Evolutionary conservation across 2,329 filamentous ascomycete species (phyloP), one percentile per base, ranked within the genome.

Genomic region (Parascedosporium putredinis): DNA sequence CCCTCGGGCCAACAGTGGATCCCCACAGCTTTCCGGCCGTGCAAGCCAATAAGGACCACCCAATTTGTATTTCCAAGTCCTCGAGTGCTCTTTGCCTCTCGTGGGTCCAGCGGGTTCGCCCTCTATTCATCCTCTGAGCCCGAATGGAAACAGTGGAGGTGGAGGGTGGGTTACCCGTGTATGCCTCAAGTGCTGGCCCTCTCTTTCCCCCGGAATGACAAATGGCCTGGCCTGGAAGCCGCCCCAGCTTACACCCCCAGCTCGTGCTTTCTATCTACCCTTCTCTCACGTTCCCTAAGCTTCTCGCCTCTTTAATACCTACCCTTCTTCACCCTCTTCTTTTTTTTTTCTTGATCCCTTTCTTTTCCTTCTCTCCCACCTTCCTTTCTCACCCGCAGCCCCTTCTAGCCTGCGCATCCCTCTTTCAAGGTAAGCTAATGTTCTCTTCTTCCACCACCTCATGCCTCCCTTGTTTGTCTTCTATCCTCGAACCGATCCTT

Each of bases 351-450:
- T 38, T 31, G 49, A 27, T 18, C 29, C 27, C 34, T 25, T 40
- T 43, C 27, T 16, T 45, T 51, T 43, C 27, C 27, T n/a, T 7
- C 27, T 31, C 12, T n/a, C 23, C 48, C 50, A 51, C 36, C 50
- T 51, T 49, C 47, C 31, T n/a, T n/a, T n/a, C n/a, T n/a, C n/a
- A n/a, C n/a, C n/a, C n/a, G n/a, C n/a, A n/a, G n/a, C n/a, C n/a
- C n/a, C n/a, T n/a, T n/a, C n/a, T n/a, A n/a, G n/a, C n/a, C n/a
- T n/a, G n/a, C n/a, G n/a, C n/a, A n/a, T n/a, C n/a, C n/a, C n/a
- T n/a, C n/a, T n/a, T n/a, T n/a, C n/a, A n/a, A n/a, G n/a, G n/a
- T n/a, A n/a, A n/a, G n/a, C n/a, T n/a, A n/a, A n/a, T n/a, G n/a
- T n/a, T n/a, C n/a, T n/a, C n/a, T n/a, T n/a, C n/a, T n/a, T n/a